Evolutionary conservation across 2,329 filamentous ascomycete species (phyloP), one percentile per base, ranked within the genome.

Genomic region (Colletotrichum sp.): DNA sequence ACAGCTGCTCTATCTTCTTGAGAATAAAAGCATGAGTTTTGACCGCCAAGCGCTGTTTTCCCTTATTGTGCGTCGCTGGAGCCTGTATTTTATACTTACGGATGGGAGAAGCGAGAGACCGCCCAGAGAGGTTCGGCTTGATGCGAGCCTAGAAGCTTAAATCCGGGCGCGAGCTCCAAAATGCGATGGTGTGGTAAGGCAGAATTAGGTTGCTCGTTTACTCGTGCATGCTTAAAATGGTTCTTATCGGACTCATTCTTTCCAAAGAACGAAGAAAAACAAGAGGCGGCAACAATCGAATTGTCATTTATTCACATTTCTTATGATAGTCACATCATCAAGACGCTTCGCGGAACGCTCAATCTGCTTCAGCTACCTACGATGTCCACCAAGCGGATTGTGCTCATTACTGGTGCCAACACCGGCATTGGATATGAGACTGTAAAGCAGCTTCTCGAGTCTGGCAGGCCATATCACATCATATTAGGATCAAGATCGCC

Each of bases 341-440:
- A 32, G 56, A n/a, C 26, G 26, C 56, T 60, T 32, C 56, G 26
- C 26, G 3, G 56, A n/a, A 60, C 30, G 21, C 55, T 48, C 6
- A 58, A 58, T 1, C 55, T 21, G 12, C 18, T 38, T 38, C 60
- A 32, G 56, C 16, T 32, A 21, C 16, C 56, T n/a, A 61, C n/a
- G 24, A 75, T 77, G 75, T 43, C 72, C 9, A 72, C 72, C 16
- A 75, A 77, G 32, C 67, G 72, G 10, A 83, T 90, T 75, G 80
- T 92, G n/a, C 81, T 93, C 58, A 87, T 93, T 77, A 93, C 91
- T 3, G 91, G 92, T 43, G 91, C 86, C 75, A 93, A 92, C 78
- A 92, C 88, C 0, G 91, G 91, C 18, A 87, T 94, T 24, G 92
- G 92, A 4, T 89, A 87, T 48, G 88, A 93, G 77, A 87, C 85